Evolutionary conservation across 148 eudicot species (phyloP).

Genomic region (Silene latifolia): DNA sequence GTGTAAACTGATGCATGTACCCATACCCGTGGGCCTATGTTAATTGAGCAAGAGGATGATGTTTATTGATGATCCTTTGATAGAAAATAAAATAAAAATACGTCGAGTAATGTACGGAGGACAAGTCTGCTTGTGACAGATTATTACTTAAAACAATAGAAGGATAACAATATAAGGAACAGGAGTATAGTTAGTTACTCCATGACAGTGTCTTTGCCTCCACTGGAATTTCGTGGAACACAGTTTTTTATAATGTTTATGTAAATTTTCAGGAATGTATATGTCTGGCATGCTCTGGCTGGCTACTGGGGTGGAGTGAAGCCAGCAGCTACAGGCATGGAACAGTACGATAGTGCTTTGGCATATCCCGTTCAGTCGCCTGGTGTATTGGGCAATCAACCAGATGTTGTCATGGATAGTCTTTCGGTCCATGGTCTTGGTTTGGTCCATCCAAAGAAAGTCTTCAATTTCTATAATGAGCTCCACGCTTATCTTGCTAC

Average conservation of each 20-base stretch:
- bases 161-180: background rate
- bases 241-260: constrained; percentile 4
- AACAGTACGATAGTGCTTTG: constrained; percentile 75
- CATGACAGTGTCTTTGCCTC: background rate
- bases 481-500: constrained; percentile 94
- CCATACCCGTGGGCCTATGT: no score
- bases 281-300: constrained; percentile 95
- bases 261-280: constrained; percentile 53
- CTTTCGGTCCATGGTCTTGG: constrained; percentile 86
- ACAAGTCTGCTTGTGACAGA: background rate
- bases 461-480: constrained; percentile 86
- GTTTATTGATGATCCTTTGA: no score
- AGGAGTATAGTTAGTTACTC: background rate
- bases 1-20: no score
- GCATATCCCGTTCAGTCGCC: constrained; percentile 90
- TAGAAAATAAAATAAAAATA: no score
- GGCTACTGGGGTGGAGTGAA: constrained; percentile 99
- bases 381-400: constrained; percentile 85
- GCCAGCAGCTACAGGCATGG: constrained; percentile 83
- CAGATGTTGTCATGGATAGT: constrained; percentile 91
- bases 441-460: constrained; percentile 84
- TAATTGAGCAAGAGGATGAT: no score
- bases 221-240: background rate
- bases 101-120: no score
- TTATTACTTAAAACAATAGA: no score